Conservation (phyloP, 2,329 filamentous ascomycete genomes). For the Dactylellina sp. region DNA sequence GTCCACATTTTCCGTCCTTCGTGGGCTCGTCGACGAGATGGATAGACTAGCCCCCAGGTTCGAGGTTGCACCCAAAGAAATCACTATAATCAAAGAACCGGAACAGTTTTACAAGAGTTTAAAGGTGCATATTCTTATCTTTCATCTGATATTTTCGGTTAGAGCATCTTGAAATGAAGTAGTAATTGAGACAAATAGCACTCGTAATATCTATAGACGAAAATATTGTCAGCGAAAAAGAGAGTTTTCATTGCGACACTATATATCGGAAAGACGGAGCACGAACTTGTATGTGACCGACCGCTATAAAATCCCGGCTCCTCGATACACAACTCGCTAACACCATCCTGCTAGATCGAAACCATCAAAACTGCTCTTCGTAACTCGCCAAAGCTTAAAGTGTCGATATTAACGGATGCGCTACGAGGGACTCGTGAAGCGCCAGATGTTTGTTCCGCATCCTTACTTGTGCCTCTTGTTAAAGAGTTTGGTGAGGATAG, state of each 20-base stretch:
- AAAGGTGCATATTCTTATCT: slow-evolving; percentile 71
- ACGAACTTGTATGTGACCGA: slow-evolving; percentile 74
- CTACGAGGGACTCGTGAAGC: slow-evolving; percentile 91
- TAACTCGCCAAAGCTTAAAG: slow-evolving; percentile 77
- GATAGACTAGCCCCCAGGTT: slow-evolving; percentile 93
- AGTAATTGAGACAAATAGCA: slow-evolving; percentile 56
- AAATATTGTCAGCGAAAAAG: slow-evolving; percentile 81
- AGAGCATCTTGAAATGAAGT: slow-evolving; percentile 42
- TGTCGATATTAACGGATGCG: slow-evolving; percentile 92
- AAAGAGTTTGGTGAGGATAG: slow-evolving; percentile 83
- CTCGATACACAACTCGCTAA: slow-evolving; percentile 1
- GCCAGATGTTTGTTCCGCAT: slow-evolving; percentile 86
- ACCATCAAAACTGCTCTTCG: slow-evolving; percentile 80
- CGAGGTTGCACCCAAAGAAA: slow-evolving; percentile 81
- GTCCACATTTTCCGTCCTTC: slow-evolving; percentile 44
- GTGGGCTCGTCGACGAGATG: slow-evolving; percentile 74
- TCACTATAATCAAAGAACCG: slow-evolving; percentile 82
- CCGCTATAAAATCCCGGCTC: slow-evolving; percentile 50
- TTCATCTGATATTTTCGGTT: slow-evolving; percentile 34
- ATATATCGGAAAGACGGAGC: slow-evolving; percentile 93
- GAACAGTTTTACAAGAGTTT: slow-evolving; percentile 90
- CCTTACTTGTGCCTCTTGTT: slow-evolving; percentile 84
- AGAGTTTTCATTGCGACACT: slow-evolving; percentile 94
- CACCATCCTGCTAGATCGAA: slow-evolving; percentile 70
- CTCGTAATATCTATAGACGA: slow-evolving; percentile 69